Conservation (phyloP, 1,284 basidiomycete genomes). For the Trichosporon faecale region DNA sequence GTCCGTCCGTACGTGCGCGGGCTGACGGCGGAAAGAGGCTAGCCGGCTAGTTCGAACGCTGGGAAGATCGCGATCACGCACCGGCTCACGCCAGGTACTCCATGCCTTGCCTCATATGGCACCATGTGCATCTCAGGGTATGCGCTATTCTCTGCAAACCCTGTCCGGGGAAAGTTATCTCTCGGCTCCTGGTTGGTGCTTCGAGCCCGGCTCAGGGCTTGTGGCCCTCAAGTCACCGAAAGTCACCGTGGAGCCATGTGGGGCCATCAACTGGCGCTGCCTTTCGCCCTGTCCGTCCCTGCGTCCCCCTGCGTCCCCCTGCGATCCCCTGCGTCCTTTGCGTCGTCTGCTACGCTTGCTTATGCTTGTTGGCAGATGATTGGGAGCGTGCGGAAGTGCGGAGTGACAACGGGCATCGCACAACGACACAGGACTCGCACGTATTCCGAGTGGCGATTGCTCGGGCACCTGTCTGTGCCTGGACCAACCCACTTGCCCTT, state of each 20-base stretch:
- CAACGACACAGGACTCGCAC: neutral
- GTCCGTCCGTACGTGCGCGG: neutral
- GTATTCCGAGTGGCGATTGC: neutral
- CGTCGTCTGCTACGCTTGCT: neutral
- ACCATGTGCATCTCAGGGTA: neutral
- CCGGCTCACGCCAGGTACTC: neutral
- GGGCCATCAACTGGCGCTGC: neutral
- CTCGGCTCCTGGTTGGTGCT: neutral
- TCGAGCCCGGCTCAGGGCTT: neutral
- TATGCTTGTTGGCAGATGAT: neutral
- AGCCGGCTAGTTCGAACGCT: too few relatives aligned
- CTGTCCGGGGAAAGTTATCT: constrained; percentile 3
- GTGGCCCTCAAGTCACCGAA: neutral
- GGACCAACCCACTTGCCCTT: neutral
- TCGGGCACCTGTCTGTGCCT: neutral
- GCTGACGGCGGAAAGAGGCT: neutral
- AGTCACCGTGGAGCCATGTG: constrained; percentile 4
- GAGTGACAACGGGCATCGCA: neutral
- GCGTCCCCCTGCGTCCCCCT: neutral
- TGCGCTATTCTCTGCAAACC: neutral
- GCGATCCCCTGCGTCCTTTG: neutral
- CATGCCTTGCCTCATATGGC: constrained; percentile 3
- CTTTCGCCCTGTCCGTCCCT: neutral
- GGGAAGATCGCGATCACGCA: neutral
- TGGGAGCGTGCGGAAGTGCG: neutral